phyloP scores from a whole-genome alignment of 129 eudicot genomes.

The Chrysanthemum lavandulifolium region DNA sequence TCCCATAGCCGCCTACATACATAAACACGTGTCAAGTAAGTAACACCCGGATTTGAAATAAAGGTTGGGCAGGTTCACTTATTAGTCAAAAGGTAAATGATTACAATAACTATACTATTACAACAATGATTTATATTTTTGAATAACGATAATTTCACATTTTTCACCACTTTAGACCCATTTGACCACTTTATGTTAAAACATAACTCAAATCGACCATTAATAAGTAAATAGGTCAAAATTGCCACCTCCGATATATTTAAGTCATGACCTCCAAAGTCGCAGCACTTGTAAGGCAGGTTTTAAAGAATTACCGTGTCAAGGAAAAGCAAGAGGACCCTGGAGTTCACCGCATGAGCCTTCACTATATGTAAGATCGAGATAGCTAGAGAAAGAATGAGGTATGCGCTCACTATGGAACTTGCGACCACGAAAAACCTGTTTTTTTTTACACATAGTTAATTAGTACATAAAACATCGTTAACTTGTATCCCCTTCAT shows the following conservation, averaged over 20 bases:
- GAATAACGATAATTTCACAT: too few species aligned
- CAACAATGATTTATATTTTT: too few species aligned
- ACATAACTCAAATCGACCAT: too few species aligned
- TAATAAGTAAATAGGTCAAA: too few species aligned
- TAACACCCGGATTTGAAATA: too few species aligned
- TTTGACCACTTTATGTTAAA: too few species aligned
- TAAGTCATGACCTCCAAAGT: neutral
- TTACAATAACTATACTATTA: too few species aligned
- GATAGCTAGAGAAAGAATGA: constrained; percentile 67
- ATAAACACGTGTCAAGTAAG: constrained; percentile 8
- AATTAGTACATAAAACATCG: neutral
- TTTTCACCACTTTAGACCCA: too few species aligned
- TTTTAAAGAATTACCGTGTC: constrained; percentile 54
- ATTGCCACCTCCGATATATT: neutral
- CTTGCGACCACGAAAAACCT: constrained; percentile 87
- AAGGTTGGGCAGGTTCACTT: too few species aligned
- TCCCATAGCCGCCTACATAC: constrained; percentile 52
- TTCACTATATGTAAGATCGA: constrained; percentile 70
- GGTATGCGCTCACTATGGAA: constrained; percentile 57
- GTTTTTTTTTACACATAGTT: constrained; percentile 28
- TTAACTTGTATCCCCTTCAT: too few species aligned
- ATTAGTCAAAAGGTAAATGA: too few species aligned
- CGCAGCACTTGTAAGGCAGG: neutral
- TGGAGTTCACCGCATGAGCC: constrained; percentile 40
- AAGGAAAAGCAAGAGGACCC: constrained; percentile 58